A percentile compares a stretch with the other conserved stretches of the same genome.
Conservation (phyloP, 2,329 filamentous ascomycete species). For the Aspergillus fructus region DNA sequence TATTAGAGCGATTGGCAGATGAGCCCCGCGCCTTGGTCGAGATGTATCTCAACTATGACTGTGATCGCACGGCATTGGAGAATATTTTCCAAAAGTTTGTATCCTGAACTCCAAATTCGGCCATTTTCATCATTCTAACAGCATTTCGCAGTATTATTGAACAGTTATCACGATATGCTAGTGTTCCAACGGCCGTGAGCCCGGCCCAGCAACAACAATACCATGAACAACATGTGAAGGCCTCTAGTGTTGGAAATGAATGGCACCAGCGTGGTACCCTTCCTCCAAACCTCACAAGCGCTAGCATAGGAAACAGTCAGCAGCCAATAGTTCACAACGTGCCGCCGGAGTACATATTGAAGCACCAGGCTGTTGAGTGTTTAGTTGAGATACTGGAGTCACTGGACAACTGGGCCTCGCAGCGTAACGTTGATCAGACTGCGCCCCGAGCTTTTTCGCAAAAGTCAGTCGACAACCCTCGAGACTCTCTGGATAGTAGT, state of each 20-base stretch:
- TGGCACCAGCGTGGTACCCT: conserved; percentile 86
- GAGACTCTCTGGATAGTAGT: conserved; percentile 73
- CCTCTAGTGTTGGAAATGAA: conserved; percentile 62
- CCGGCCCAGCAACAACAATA: conserved; percentile 80
- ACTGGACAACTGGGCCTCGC: conserved; percentile 87
- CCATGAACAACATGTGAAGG: conserved; percentile 70
- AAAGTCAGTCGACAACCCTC: conserved; percentile 58
- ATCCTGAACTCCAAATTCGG: neutral
- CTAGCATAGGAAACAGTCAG: conserved; percentile 62
- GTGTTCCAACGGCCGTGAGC: conserved; percentile 72
- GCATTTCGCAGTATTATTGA: conserved; percentile 69
- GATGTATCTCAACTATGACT: conserved; percentile 97
- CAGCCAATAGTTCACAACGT: conserved; percentile 59
- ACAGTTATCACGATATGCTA: conserved; percentile 84
- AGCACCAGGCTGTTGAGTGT: conserved; percentile 83
- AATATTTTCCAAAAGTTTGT: conserved; percentile 82
- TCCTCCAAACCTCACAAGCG: conserved; percentile 80
- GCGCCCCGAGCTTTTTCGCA: conserved; percentile 48
- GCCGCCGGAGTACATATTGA: conserved; percentile 86
- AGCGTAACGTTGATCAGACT: conserved; percentile 57
- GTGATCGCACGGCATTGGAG: conserved; percentile 85
- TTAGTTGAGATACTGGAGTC: conserved; percentile 86
- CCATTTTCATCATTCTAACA: neutral
- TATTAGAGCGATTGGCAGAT: conserved; percentile 78
- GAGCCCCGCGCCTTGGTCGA: conserved; percentile 90